Evolutionary conservation across 139 green algal species (phyloP).

Genomic region (Coccomyxa sp.): DNA sequence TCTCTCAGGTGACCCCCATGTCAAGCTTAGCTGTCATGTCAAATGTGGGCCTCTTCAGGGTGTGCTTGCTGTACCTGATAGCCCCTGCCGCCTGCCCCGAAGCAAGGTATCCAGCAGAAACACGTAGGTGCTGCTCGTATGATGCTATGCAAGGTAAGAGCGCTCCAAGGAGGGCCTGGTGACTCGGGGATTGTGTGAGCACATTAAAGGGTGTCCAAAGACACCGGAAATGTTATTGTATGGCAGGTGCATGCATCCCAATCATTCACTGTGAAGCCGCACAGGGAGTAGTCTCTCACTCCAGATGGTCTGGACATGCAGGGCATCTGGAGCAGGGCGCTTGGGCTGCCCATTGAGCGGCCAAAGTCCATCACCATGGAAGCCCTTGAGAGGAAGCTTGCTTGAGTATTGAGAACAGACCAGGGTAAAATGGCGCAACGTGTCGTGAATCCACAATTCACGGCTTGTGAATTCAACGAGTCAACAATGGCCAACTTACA

Average conservation of each 20-base stretch:
- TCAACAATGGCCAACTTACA: too few species aligned
- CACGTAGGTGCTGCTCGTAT: not conserved
- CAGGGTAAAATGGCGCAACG: too few species aligned
- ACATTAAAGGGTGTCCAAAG: too few species aligned
- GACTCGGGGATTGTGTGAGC: not conserved
- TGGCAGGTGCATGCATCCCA: not conserved
- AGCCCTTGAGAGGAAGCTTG: constrained; percentile 38
- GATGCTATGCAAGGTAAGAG: not conserved
- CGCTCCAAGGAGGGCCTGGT: not conserved
- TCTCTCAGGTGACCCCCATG: constrained; percentile 46
- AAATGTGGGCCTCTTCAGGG: not conserved
- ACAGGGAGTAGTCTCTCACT: not conserved
- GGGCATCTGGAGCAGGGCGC: constrained; percentile 83
- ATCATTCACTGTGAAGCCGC: not conserved
- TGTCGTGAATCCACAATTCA: too few species aligned
- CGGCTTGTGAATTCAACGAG: too few species aligned
- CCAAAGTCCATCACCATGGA: constrained; percentile 92
- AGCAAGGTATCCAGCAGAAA: too few species aligned
- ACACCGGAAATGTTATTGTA: not conserved
- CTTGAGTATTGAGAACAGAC: not conserved
- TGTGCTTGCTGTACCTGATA: not conserved
- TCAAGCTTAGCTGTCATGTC: not conserved
- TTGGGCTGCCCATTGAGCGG: constrained; percentile 95
- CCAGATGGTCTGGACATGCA: constrained; percentile 28
- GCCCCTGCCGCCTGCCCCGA: not conserved